Evolutionary conservation across 1,284 basidiomycete species (phyloP).

Genomic region (Amylostereum areolatum): DNA sequence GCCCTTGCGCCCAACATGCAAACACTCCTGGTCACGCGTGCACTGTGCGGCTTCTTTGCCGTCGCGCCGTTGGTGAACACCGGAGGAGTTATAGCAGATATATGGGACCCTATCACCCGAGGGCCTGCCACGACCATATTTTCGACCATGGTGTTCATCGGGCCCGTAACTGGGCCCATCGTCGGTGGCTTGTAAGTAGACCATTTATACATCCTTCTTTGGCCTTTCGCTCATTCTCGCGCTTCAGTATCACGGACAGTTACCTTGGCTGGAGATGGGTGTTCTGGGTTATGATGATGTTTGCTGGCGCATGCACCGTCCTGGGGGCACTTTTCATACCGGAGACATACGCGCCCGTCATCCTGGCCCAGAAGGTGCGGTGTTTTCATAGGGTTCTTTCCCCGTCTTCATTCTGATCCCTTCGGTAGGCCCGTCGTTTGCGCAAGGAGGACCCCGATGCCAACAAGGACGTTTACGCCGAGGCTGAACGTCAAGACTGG

Average conservation of each 20-base stretch:
- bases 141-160: conserved; percentile 57
- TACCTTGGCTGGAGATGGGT: conserved; percentile 34
- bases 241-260: conserved; percentile 21
- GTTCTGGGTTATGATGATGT: conserved; percentile 38
- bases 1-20: conserved; percentile 57
- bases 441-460: conserved; percentile 41
- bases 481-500: conserved; percentile 60
- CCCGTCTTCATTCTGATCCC: too few species aligned
- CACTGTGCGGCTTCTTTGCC: conserved; percentile 64
- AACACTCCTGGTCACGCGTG: conserved; percentile 59
- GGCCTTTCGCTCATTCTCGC: too few species aligned
- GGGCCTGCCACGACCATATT: conserved; percentile 58
- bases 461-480: conserved; percentile 44
- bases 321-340: conserved; percentile 38
- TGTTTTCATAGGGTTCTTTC: background rate
- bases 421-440: conserved; percentile 34
- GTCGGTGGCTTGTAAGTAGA: conserved; percentile 44
- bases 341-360: conserved; percentile 36
- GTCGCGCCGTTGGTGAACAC: conserved; percentile 60
- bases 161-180: conserved; percentile 60
- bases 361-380: conserved; percentile 26
- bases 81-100: conserved; percentile 61
- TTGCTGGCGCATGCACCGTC: conserved; percentile 31
- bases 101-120: conserved; percentile 54
- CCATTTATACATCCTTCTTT: too few species aligned